These are phyloP conservation scores for Hymenoscyphus scutula DNA, from an alignment of 2,329 filamentous ascomycete species.

Conservation along the genomic window DNA sequence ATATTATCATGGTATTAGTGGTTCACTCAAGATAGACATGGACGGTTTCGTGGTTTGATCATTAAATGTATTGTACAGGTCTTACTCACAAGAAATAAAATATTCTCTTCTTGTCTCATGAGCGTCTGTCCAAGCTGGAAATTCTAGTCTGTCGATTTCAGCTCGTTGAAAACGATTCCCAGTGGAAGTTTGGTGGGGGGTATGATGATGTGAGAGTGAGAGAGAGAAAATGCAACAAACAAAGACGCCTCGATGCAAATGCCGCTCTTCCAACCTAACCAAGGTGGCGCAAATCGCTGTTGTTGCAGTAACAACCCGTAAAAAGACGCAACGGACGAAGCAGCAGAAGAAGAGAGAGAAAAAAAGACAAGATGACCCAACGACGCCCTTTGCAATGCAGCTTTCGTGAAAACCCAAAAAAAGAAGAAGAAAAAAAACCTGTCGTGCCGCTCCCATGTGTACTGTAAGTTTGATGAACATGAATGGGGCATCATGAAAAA, in stretches of 20 bases:
- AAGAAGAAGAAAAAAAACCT: too few relatives aligned
- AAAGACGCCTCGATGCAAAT: neutral
- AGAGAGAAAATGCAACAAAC: neutral
- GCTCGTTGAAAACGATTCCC: neutral
- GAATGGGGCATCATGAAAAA: neutral
- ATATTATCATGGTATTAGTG: neutral
- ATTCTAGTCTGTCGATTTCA: neutral
- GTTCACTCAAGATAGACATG: neutral
- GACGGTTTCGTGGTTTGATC: neutral
- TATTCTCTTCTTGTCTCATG: neutral
- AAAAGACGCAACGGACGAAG: constrained; percentile 1
- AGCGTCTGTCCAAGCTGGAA: neutral
- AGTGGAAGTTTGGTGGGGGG: neutral
- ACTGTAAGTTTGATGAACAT: neutral
- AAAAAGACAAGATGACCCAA: constrained; percentile 18
- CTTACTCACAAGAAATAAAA: constrained; percentile 1
- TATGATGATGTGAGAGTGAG: neutral
- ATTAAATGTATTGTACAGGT: constrained; percentile 3
- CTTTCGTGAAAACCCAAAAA: neutral
- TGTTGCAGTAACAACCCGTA: neutral
- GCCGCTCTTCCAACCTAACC: constrained; percentile 4
- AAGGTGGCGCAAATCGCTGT: neutral
- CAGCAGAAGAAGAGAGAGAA: constrained; percentile 8
- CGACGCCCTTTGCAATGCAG: constrained; percentile 2
- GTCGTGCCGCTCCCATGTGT: neutral